These are phyloP conservation scores for Cyberlindnera maritima DNA, from an alignment of 805 yeast species.

Conservation along the genomic window DNA sequence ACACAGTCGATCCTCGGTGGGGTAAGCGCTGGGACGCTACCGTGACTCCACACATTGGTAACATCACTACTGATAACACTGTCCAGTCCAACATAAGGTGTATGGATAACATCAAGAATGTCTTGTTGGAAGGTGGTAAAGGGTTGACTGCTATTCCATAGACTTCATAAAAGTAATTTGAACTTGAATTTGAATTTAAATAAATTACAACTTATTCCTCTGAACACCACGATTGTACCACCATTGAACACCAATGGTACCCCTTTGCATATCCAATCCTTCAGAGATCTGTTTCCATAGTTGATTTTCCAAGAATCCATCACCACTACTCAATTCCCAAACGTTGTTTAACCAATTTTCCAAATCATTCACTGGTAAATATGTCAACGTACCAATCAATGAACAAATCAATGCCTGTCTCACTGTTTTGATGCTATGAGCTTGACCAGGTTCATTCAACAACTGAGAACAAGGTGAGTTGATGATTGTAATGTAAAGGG, in stretches of 20 bases:
- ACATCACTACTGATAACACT: conserved; percentile 58
- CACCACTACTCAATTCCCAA: conserved; percentile 32
- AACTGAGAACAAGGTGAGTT: conserved; percentile 34
- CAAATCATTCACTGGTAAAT: conserved; percentile 42
- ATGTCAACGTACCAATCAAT: conserved; percentile 51
- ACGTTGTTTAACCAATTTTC: conserved; percentile 46
- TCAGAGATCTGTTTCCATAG: conserved; percentile 58
- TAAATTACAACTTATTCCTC: background rate
- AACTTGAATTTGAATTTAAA: too few relatives aligned
- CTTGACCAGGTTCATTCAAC: conserved; percentile 13
- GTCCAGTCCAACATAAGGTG: conserved; percentile 51
- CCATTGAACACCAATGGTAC: conserved; percentile 55
- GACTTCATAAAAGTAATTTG: background rate
- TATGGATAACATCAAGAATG: conserved; percentile 43
- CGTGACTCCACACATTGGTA: conserved; percentile 64
- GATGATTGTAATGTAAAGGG: conserved; percentile 41
- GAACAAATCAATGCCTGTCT: conserved; percentile 49
- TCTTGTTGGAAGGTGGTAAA: conserved; percentile 22
- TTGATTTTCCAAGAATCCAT: conserved; percentile 32
- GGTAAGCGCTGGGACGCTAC: conserved; percentile 61
- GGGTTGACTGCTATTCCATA: conserved; percentile 15
- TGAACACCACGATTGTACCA: conserved; percentile 45
- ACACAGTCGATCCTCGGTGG: conserved; percentile 43
- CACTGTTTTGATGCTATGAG: conserved; percentile 33
- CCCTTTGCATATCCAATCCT: conserved; percentile 54